Percentiles rank a stretch among this genome's conserved stretches.
These are phyloP conservation scores for Daldinia concentrica DNA, from an alignment of 495 filamentous ascomycete species.

Conservation along the genomic window DNA sequence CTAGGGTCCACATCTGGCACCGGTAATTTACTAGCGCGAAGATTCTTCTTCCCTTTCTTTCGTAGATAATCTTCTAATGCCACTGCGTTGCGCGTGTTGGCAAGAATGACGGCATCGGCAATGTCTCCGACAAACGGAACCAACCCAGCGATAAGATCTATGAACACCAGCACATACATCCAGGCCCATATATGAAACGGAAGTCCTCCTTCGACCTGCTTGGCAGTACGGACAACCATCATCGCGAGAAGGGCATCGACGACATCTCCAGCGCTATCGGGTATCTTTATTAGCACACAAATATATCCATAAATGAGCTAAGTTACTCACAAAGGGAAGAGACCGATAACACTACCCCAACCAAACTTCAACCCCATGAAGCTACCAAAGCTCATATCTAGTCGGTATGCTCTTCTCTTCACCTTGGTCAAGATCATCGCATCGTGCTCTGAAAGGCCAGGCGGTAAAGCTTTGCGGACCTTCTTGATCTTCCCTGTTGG, in stretches of 20 bases:
- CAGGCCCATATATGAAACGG: slow-evolving; percentile 60
- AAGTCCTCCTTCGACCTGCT: slow-evolving; percentile 75
- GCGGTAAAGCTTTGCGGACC: slow-evolving; percentile 72
- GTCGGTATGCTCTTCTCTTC: slow-evolving; percentile 78
- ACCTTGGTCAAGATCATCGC: slow-evolving; percentile 79
- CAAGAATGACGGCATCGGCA: slow-evolving; percentile 67
- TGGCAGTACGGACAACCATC: slow-evolving; percentile 73
- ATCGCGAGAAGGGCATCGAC: slow-evolving; percentile 74
- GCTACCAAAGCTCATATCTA: slow-evolving; percentile 83
- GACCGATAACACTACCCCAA: slow-evolving; percentile 80
- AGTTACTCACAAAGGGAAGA: slow-evolving; percentile 76
- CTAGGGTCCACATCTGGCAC: slow-evolving; percentile 53
- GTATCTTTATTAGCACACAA: slow-evolving; percentile 18
- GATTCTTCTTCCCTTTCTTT: slow-evolving; percentile 62
- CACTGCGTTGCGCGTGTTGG: slow-evolving; percentile 81
- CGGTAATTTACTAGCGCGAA: slow-evolving; percentile 45
- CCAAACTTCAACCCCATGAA: slow-evolving; percentile 81
- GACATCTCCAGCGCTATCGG: slow-evolving; percentile 74
- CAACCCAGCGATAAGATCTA: slow-evolving; percentile 85
- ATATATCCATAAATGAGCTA: background rate
- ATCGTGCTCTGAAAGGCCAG: slow-evolving; percentile 81
- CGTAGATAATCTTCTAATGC: slow-evolving; percentile 76
- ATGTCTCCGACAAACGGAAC: slow-evolving; percentile 88
- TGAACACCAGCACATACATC: slow-evolving; percentile 80
- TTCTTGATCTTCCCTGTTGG: slow-evolving; percentile 67